Conservation (phyloP, 2,329 filamentous ascomycete species). For the Alternaria novae-zelandiae region DNA sequence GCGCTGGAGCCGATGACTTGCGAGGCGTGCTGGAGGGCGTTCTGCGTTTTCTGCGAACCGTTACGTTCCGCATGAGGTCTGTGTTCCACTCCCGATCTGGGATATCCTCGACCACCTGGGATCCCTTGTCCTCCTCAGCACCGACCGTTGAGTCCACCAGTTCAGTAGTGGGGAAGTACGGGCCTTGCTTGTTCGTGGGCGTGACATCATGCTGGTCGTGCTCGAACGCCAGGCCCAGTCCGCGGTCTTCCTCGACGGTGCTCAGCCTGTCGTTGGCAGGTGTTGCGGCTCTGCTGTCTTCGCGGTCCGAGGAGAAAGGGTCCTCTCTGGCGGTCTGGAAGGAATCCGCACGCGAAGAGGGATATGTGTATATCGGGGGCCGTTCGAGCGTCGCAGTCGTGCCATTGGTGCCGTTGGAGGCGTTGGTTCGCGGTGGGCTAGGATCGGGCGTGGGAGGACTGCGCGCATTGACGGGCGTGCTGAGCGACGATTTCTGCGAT, state of each 20-base stretch:
- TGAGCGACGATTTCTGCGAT: conserved; percentile 48
- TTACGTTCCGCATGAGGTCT: conserved; percentile 52
- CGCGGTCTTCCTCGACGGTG: conserved; percentile 40
- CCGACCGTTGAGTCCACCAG: conserved; percentile 17
- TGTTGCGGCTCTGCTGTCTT: conserved; percentile 37
- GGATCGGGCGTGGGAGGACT: conserved; percentile 49
- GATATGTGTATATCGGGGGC: conserved; percentile 39
- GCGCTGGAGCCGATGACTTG: conserved; percentile 15
- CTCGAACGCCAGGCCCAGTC: conserved; percentile 47
- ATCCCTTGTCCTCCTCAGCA: conserved; percentile 21
- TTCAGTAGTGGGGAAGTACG: conserved; percentile 14
- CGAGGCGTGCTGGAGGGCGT: conserved; percentile 29
- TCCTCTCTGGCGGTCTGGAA: conserved; percentile 56
- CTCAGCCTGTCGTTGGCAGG: conserved; percentile 36
- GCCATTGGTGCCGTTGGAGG: conserved; percentile 14
- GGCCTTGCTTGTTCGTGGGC: conserved; percentile 33
- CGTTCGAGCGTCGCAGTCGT: conserved; percentile 24
- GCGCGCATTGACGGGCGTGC: conserved; percentile 52
- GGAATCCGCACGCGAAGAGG: conserved; percentile 54
- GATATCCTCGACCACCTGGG: conserved; percentile 29
- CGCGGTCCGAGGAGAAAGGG: conserved; percentile 41
- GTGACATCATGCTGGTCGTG: conserved; percentile 38
- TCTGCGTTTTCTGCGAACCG: conserved; percentile 46
- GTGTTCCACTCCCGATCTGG: conserved; percentile 50
- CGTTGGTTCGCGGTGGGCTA: conserved; percentile 42